Percentiles rank a stretch among this genome's conserved stretches.
phyloP scores from a whole-genome alignment of 2,329 filamentous ascomycete genomes.

The Penicillium sp. region DNA sequence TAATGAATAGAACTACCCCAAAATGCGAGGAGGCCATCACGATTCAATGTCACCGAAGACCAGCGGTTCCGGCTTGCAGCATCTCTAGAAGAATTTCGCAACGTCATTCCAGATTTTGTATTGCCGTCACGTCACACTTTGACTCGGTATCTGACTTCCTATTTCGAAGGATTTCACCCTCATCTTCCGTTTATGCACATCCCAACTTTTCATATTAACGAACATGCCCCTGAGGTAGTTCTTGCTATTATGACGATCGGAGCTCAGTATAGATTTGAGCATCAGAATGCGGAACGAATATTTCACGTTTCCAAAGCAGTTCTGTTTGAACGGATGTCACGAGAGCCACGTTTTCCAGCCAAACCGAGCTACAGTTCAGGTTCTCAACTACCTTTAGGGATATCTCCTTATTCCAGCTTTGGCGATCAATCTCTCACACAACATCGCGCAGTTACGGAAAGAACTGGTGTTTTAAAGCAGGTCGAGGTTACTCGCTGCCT shows the following conservation, averaged over 20 bases:
- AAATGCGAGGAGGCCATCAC: constrained; percentile 19
- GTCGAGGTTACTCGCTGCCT: constrained; percentile 35
- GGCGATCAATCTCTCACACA: constrained; percentile 11
- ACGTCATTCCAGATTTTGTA: constrained; percentile 52
- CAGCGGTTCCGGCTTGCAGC: constrained; percentile 32
- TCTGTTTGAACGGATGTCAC: constrained; percentile 58
- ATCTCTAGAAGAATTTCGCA: constrained; percentile 31
- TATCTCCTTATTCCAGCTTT: constrained; percentile 16
- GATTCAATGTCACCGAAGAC: constrained; percentile 31
- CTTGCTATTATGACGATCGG: constrained; percentile 65
- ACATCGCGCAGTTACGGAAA: constrained; percentile 14
- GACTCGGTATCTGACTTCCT: constrained; percentile 67
- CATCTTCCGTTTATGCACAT: constrained; percentile 65
- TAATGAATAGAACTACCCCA: constrained; percentile 28
- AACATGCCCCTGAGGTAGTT: constrained; percentile 67
- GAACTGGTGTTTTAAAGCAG: constrained; percentile 20
- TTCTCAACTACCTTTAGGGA: constrained; percentile 19
- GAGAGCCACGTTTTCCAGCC: constrained; percentile 20
- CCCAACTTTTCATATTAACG: constrained; percentile 62
- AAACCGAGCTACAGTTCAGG: constrained; percentile 14
- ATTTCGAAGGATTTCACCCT: constrained; percentile 65
- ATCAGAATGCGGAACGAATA: constrained; percentile 31
- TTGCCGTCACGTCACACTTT: constrained; percentile 69
- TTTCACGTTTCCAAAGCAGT: constrained; percentile 62
- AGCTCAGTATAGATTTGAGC: constrained; percentile 52